Conservation (phyloP, 441 rosid genomes). For the Omphalea diandra region DNA sequence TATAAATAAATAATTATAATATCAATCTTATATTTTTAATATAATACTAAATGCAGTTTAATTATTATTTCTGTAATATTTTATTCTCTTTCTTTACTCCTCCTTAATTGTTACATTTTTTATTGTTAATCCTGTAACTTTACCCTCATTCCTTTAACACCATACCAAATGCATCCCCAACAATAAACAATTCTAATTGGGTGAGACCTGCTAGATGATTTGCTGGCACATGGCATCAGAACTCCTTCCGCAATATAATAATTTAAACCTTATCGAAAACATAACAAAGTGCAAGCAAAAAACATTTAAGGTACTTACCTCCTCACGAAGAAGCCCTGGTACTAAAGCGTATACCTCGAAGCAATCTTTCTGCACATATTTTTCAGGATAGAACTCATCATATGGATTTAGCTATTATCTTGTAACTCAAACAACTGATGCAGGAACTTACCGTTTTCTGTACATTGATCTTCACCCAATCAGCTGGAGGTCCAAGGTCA, state of each 20-base stretch:
- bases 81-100: too few relatives aligned
- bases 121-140: too few relatives aligned
- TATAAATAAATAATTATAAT: too few relatives aligned
- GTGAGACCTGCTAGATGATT: neutral
- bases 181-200: neutral
- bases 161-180: neutral
- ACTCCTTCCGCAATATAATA: neutral
- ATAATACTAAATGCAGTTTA: too few relatives aligned
- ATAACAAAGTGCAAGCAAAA: neutral
- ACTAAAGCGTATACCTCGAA: conserved; percentile 79
- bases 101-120: too few relatives aligned
- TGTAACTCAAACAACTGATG: neutral
- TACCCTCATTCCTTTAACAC: too few relatives aligned
- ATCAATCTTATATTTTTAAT: too few relatives aligned
- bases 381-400: neutral
- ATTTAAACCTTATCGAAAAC: neutral
- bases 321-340: conserved; percentile 85
- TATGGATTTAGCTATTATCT: neutral
- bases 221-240: neutral
- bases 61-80: too few relatives aligned
- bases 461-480: conserved; percentile 90
- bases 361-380: conserved; percentile 57
- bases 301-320: conserved; percentile 41
- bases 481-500: conserved; percentile 73
- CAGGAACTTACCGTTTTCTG: conserved; percentile 48